Conservation (phyloP, 164 flowering plant genomes). For the Amborella trichopoda region DNA sequence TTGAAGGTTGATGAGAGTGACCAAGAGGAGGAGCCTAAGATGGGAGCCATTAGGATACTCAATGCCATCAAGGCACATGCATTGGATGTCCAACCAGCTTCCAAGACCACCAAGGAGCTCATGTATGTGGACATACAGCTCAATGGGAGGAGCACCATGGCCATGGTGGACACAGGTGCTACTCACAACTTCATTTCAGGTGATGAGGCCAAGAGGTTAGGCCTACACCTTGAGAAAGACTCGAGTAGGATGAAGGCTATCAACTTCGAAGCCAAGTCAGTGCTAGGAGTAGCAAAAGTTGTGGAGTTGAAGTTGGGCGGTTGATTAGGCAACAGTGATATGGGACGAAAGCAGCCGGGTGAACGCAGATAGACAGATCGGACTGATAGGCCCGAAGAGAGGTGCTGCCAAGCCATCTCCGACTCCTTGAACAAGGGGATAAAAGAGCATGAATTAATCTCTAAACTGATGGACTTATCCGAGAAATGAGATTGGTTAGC, state of each 20-base stretch:
- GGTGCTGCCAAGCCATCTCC: too few relatives aligned
- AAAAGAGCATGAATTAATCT: too few relatives aligned
- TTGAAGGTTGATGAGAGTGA: not conserved
- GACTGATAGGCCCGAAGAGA: too few relatives aligned
- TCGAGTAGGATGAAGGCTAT: not conserved
- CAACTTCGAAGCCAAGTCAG: not conserved
- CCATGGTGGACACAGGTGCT: not conserved
- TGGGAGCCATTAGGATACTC: too few relatives aligned
- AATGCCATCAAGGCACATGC: not conserved
- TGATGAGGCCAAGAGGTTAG: not conserved
- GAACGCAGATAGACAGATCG: too few relatives aligned
- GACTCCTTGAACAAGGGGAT: too few relatives aligned
- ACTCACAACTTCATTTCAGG: not conserved
- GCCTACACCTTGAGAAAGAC: not conserved
- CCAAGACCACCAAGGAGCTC: not conserved
- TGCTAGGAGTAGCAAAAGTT: not conserved
- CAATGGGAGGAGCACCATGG: not conserved
- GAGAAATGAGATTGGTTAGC: slow-evolving; percentile 1
- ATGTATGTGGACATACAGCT: not conserved
- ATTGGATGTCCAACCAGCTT: not conserved
- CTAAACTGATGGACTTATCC: too few relatives aligned
- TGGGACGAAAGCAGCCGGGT: too few relatives aligned
- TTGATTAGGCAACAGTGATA: not conserved
- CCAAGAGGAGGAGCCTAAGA: too few relatives aligned
- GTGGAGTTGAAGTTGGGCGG: not conserved